Evolutionary conservation across 768 basidiomycete species (phyloP).

Genomic region (Auriscalpium vulgare): DNA sequence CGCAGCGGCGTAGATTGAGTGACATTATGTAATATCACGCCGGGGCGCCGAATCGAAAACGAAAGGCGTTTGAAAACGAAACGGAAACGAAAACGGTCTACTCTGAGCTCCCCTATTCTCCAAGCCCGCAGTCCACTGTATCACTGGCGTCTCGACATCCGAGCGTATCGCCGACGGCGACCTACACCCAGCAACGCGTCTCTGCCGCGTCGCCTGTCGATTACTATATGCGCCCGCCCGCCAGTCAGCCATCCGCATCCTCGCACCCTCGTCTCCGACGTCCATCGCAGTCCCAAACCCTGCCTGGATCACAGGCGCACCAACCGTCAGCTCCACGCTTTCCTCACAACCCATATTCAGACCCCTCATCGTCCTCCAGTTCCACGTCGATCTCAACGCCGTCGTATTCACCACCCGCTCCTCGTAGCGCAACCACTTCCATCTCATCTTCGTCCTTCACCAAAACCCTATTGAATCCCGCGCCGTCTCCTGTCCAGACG

Average conservation of each 20-base stretch:
- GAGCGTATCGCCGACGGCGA: not conserved
- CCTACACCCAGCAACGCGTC: not conserved
- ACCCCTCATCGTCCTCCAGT: not conserved
- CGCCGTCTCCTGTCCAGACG: conserved; percentile 15
- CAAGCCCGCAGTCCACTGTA: not conserved
- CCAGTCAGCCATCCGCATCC: not conserved
- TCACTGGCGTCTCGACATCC: not conserved
- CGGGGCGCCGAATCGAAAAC: too few relatives aligned
- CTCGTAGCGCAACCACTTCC: conserved; percentile 3
- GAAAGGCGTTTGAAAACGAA: too few relatives aligned
- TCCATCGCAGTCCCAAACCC: too few relatives aligned
- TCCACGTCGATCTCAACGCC: conserved; percentile 1
- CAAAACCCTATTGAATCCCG: conserved; percentile 14
- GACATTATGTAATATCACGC: too few relatives aligned
- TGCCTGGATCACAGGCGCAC: not conserved
- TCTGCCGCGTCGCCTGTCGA: not conserved
- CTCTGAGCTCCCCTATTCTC: too few relatives aligned
- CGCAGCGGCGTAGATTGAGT: too few relatives aligned
- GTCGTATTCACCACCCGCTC: conserved; percentile 2
- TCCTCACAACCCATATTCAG: not conserved
- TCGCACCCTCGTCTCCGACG: not conserved
- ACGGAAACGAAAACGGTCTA: too few relatives aligned
- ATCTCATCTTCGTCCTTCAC: conserved; percentile 11
- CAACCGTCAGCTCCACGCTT: conserved; percentile 1
- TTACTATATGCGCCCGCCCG: not conserved